Conservation (phyloP, 352 stramenopile species). For the Hyaloperonospora arabidopsidis region DNA sequence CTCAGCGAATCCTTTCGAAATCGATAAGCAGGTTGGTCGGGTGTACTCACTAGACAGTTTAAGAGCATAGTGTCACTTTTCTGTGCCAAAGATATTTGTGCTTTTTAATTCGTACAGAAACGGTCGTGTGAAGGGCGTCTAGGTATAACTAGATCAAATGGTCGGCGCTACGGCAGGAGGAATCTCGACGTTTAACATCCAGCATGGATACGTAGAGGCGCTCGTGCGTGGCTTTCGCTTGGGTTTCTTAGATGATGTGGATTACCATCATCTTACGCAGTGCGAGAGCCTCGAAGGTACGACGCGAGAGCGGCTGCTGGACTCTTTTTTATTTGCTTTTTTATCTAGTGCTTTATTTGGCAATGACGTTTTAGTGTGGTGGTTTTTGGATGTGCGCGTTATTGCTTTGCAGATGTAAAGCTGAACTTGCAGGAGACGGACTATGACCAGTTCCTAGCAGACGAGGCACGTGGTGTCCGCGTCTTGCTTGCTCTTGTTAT, state of each 20-base stretch:
- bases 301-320: not conserved
- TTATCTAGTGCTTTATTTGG: not conserved
- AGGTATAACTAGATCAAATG: not conserved
- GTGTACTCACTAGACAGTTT: not conserved
- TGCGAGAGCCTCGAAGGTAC: constrained; percentile 87
- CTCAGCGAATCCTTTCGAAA: constrained; percentile 1
- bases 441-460: constrained; percentile 93
- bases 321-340: constrained; percentile 3
- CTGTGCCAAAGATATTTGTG: too few species aligned
- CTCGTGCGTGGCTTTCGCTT: constrained; percentile 94
- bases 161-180: constrained; percentile 75
- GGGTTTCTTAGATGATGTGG: constrained; percentile 82
- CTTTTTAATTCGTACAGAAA: too few species aligned
- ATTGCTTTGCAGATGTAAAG: constrained; percentile 58
- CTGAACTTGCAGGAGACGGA: constrained; percentile 98
- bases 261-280: constrained; percentile 87
- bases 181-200: constrained; percentile 95
- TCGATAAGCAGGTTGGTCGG: not conserved
- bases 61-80: not conserved
- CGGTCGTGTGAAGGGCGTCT: too few species aligned
- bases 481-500: not conserved
- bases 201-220: constrained; percentile 96
- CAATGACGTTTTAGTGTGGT: too few species aligned
- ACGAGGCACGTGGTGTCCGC: constrained; percentile 65
- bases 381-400: not conserved